Base-by-base conservation (phyloP, 2,329 filamentous ascomycete species). In the Hypoxylon sp. region DNA sequence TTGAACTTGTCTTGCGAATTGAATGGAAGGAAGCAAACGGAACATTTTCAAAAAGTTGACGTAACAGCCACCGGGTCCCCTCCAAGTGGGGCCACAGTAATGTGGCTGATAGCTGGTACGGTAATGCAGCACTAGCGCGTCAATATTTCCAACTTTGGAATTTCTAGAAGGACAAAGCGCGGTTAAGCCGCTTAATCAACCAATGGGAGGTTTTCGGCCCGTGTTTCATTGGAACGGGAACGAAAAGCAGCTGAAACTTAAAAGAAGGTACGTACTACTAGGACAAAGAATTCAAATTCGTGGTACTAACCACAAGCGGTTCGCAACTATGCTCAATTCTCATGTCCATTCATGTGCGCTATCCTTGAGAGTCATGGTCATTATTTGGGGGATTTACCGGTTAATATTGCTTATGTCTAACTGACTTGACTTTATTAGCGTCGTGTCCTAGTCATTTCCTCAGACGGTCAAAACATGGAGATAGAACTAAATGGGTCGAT, bases 221-320 rank as follows among this genome's bases (percentile, higher is more conserved):
- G 64, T 49, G 67, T 62, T 60, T 68, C 28, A 57, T 23, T 57
- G 14, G 30, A 46, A 43, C 59, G 63, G 70, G 55, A 59, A 53
- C 41, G 21, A 46, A 58, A 28, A 23, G 36, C 52, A 62, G 59
- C 69, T 72, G 68, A 72, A 73, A 73, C 71, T 36, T 64, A 62
- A 67, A 63, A 69, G 5, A n/a, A 49, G 55, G 59, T 63, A 69
- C 62, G 62, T 68, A 65, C 58, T 38, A 5, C 5, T 11, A 10
- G 11, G 43, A 50, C 23, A 49, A n/a, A 25, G 17, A 49, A 36
- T 45, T 53, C n/a, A 21, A 46, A 60, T 43, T 45, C 46, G 17
- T 41, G 21, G 25, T 7, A 34, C 36, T 30, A 17, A 30, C 30
- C 43, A 25, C 25, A 17, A 11, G n/a, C 45, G 43, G 32, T 30